Conservation (phyloP, 2,329 filamentous ascomycete genomes). For the Sporothrix dimorphospora region DNA sequence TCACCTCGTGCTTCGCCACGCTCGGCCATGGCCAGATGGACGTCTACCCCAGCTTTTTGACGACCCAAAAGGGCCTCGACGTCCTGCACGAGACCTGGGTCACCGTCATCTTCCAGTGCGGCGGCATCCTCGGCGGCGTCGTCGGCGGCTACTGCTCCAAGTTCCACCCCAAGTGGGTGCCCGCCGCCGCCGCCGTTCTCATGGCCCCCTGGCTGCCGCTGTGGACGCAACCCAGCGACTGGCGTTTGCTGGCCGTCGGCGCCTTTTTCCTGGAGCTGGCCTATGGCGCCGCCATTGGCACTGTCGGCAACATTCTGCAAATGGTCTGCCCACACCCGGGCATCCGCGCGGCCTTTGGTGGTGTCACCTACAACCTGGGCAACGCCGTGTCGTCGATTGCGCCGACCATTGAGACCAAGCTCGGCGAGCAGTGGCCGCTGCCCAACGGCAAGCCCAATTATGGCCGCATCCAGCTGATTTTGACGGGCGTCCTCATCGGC, state of each 20-base stretch:
- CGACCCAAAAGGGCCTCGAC: conserved; percentile 27
- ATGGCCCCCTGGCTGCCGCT: conserved; percentile 62
- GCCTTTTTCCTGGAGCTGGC: conserved; percentile 81
- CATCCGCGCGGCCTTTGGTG: conserved; percentile 71
- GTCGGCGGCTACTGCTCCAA: conserved; percentile 66
- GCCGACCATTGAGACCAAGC: conserved; percentile 15
- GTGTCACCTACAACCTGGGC: conserved; percentile 72
- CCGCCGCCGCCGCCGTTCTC: conserved; percentile 56
- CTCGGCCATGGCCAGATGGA: conserved; percentile 57
- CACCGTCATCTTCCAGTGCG: conserved; percentile 72
- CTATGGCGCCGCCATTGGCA: conserved; percentile 67
- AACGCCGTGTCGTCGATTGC: conserved; percentile 75
- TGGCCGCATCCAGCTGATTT: conserved; percentile 21
- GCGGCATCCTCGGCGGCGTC: conserved; percentile 68
- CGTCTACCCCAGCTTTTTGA: conserved; percentile 61
- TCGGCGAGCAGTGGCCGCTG: conserved; percentile 20
- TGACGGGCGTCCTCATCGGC: conserved; percentile 15
- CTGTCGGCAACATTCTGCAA: conserved; percentile 71
- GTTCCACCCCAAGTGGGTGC: conserved; percentile 62
- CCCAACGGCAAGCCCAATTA: conserved; percentile 21
- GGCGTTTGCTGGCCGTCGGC: conserved; percentile 66
- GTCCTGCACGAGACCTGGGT: conserved; percentile 50
- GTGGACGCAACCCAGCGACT: conserved; percentile 76
- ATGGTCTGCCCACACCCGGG: conserved; percentile 72
- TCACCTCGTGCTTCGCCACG: conserved; percentile 92